phyloP scores from a whole-genome alignment of 495 filamentous ascomycete species.

The Venustampulla echinocandica region DNA sequence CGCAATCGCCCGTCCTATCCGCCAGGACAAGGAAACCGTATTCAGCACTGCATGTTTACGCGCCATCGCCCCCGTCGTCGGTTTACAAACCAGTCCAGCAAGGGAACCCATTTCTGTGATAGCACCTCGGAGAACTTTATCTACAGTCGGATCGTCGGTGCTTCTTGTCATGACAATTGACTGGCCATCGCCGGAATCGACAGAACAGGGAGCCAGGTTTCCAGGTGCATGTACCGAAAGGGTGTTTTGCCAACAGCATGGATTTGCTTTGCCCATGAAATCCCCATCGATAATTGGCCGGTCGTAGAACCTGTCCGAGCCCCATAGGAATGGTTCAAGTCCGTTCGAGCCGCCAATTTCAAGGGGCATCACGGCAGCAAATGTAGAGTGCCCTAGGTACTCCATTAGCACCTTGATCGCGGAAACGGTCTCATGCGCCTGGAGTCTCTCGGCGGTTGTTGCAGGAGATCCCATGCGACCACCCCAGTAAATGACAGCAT shows the following conservation, averaged over 20 bases:
- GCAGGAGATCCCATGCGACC: slow-evolving; percentile 41
- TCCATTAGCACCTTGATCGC: neutral
- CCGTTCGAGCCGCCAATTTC: slow-evolving; percentile 50
- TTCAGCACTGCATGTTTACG: slow-evolving; percentile 40
- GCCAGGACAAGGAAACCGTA: slow-evolving; percentile 44
- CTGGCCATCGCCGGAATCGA: slow-evolving; percentile 44
- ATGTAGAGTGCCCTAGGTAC: too few relatives aligned
- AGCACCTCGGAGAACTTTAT: slow-evolving; percentile 33
- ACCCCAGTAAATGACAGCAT: slow-evolving; percentile 36
- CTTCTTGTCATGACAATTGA: slow-evolving; percentile 37
- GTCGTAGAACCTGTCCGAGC: slow-evolving; percentile 38
- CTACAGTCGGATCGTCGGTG: slow-evolving; percentile 31
- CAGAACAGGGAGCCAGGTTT: slow-evolving; percentile 36
- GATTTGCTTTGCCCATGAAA: slow-evolving; percentile 51
- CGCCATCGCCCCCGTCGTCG: slow-evolving; percentile 34
- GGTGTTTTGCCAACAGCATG: slow-evolving; percentile 48
- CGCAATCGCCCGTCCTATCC: slow-evolving; percentile 45
- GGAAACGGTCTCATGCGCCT: too few relatives aligned
- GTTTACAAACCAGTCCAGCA: slow-evolving; percentile 36
- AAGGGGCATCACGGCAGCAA: slow-evolving; percentile 33
- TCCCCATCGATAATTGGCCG: slow-evolving; percentile 45
- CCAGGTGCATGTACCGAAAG: slow-evolving; percentile 44
- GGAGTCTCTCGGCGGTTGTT: slow-evolving; percentile 42
- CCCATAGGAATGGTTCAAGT: slow-evolving; percentile 43
- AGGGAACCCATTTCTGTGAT: slow-evolving; percentile 40